Evolutionary conservation across 164 flowering plant species (phyloP), one percentile per base, ranked within the genome.

Genomic region (Aristolochia fimbriata): DNA sequence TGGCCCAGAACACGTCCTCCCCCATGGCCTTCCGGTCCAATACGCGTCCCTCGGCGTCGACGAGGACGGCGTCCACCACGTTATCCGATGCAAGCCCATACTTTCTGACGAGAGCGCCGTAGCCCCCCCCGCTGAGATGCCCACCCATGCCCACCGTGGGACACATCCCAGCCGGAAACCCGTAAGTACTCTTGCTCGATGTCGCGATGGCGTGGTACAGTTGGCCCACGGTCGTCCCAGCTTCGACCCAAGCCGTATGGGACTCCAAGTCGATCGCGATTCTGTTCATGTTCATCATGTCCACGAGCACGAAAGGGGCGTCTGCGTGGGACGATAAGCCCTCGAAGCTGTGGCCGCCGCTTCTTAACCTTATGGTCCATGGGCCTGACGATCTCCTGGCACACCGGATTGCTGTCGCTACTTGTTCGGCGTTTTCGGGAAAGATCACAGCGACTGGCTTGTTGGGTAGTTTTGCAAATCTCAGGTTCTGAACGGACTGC

Each of bases 1-100:
- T 62, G n/a, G 71, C 71, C 71, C 71, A 68, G 20, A 68, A 68
- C 52, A 62, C 66, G 12, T 62, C 65, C 30, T 68, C 66, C 2
- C 66, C 71, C 71, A 68, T 68, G 5, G 62, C 47, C 10, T 27
- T 11, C 17, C 71, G 65, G 25, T 68, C 59, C 15, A 62, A n/a
- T 5, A 58, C 27, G 2, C 20, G 43, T 1, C 71, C 71, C 15
- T 52, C 47, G 0, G 62, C 62, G 19, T 68, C 62, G 8, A 68
- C 21, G 2, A 62, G 58, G 37, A 62, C 15, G 10, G 66, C 71
- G 21, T 68, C 71, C 47, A 68, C 51, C 6, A 68, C 62, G 17
- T 68, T 68, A 52, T 68, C 71, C 1, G 71, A 57, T 0, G 62
- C 65, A 3, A 62, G 62, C 21, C 66, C 71, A 17, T 57, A 62